A percentile compares a stretch with the other conserved stretches of the same genome.
These are phyloP conservation scores for Erysimum pusillum DNA, from an alignment of 441 rosid genomes.

Conservation along the genomic window DNA sequence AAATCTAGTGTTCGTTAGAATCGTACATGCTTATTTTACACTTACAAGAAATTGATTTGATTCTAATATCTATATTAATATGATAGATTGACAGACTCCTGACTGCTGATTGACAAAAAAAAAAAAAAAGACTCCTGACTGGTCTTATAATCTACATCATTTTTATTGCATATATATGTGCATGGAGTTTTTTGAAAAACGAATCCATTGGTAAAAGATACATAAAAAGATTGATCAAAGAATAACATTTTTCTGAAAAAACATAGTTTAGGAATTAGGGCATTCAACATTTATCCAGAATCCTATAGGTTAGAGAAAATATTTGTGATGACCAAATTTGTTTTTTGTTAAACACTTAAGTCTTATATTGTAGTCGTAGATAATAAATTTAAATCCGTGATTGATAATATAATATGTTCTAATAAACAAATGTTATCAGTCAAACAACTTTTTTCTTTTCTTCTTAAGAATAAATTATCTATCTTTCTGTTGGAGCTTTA, in stretches of 20 bases:
- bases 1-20: constrained; percentile 9
- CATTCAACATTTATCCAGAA: background rate
- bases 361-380: background rate
- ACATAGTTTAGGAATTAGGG: too few species aligned
- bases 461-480: constrained; percentile 6
- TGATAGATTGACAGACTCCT: too few species aligned
- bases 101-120: too few species aligned
- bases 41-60: background rate
- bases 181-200: background rate
- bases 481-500: constrained; percentile 4
- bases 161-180: background rate
- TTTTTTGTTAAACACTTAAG: background rate
- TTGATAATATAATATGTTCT: background rate
- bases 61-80: background rate
- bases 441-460: background rate
- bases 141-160: background rate
- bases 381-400: background rate
- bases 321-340: background rate
- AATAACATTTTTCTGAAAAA: background rate
- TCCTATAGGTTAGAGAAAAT: background rate
- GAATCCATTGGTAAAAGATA: background rate
- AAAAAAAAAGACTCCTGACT: too few species aligned
- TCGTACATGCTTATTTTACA: background rate
- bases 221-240: background rate
- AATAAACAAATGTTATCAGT: background rate